Conservation (phyloP, 2,329 filamentous ascomycete species). For the Cryphonectria japonica region DNA sequence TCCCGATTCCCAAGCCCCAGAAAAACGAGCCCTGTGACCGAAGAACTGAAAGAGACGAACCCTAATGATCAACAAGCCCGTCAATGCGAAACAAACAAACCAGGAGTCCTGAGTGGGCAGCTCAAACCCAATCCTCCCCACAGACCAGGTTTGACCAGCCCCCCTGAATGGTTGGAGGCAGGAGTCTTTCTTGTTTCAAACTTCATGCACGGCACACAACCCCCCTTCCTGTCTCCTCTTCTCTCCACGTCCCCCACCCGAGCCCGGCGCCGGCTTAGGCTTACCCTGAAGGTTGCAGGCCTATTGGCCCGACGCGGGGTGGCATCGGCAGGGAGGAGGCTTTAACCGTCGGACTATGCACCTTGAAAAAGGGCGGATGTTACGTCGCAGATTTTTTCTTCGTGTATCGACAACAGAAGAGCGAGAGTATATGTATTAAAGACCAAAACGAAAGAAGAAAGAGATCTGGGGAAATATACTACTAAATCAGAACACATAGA, state of each 20-base stretch:
- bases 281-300: conserved; percentile 7
- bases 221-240: conserved; percentile 4
- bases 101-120: conserved; percentile 23
- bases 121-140: background rate
- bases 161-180: conserved; percentile 1
- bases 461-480: background rate
- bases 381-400: conserved; percentile 6
- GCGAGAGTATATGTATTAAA: background rate
- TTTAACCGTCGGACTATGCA: background rate
- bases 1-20: background rate
- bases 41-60: conserved; percentile 1
- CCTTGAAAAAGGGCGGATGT: conserved; percentile 10
- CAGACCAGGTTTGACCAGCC: background rate
- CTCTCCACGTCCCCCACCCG: background rate
- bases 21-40: background rate
- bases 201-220: conserved; percentile 8
- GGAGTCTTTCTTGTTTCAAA: conserved; percentile 26
- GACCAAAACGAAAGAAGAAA: background rate
- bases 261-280: conserved; percentile 7
- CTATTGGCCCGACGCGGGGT: conserved; percentile 13
- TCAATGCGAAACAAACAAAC: conserved; percentile 26
- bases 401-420: background rate
- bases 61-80: conserved; percentile 23
- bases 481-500: too few species aligned
- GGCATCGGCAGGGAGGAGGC: conserved; percentile 4